Evolutionary conservation across 176 grass and related monocot species (phyloP).

Genomic region (Saccharum spontaneum): DNA sequence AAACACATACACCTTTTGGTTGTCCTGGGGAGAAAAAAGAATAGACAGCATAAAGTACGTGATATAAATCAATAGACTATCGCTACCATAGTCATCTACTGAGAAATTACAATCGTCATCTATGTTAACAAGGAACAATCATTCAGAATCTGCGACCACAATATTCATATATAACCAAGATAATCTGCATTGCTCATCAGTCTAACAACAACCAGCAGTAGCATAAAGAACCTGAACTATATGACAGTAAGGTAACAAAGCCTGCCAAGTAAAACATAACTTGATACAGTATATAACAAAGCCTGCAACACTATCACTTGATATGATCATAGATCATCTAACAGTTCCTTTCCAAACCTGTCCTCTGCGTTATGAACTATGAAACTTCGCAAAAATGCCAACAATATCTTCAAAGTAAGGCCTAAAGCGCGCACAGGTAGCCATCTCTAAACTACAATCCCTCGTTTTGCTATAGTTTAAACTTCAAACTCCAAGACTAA

Average conservation of each 20-base stretch:
- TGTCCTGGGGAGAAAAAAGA: conserved; percentile 39
- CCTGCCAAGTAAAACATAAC: neutral
- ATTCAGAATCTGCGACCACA: neutral
- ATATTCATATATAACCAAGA: neutral
- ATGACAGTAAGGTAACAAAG: neutral
- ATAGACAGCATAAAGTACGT: neutral
- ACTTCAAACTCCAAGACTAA: neutral
- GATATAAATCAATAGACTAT: neutral
- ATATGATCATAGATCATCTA: conserved; percentile 23
- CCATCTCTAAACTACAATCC: neutral
- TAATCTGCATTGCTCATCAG: neutral
- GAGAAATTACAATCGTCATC: neutral
- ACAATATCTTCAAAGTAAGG: neutral
- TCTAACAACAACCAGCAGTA: neutral
- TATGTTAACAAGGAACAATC: neutral
- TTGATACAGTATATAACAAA: neutral
- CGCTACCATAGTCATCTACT: neutral
- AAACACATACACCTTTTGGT: conserved; percentile 70
- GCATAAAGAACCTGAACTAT: neutral
- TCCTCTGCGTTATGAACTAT: neutral
- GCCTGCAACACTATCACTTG: neutral
- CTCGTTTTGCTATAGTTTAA: neutral
- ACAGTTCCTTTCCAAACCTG: neutral
- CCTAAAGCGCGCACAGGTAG: neutral
- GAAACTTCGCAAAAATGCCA: neutral